phyloP scores from a whole-genome alignment of 176 grass and related monocot genomes.

The Alopecurus myosuroides region DNA sequence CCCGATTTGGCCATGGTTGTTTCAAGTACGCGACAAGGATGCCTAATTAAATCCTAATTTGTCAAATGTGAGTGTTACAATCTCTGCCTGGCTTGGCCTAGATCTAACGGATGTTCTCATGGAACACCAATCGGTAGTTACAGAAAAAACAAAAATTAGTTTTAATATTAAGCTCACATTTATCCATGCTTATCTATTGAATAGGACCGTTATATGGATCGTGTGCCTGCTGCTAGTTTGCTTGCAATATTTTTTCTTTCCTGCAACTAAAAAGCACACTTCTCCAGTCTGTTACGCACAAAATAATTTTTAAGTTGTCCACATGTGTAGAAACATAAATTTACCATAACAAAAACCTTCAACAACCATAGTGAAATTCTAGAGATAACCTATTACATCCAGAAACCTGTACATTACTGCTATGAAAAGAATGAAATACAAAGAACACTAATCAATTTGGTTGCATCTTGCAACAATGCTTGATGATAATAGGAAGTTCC shows the following conservation, averaged over 20 bases:
- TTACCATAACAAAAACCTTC: no score
- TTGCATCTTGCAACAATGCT: no score
- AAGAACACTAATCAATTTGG: conserved; percentile 10
- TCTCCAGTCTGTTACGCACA: no score
- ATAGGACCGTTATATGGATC: not conserved
- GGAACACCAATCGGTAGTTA: no score
- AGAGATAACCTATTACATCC: not conserved
- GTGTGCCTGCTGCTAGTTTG: not conserved
- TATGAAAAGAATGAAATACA: not conserved
- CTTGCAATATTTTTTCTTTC: not conserved
- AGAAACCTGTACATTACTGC: not conserved
- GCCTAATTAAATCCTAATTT: conserved; percentile 7
- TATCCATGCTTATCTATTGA: not conserved
- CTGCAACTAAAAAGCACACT: conserved; percentile 2
- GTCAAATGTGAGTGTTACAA: not conserved
- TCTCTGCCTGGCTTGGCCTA: conserved; percentile 9
- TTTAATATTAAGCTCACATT: not conserved
- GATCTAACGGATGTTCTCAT: no score
- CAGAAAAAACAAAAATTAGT: no score
- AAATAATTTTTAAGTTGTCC: no score
- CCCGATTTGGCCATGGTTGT: conserved; percentile 9
- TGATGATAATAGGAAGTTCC: conserved; percentile 78
- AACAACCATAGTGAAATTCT: not conserved
- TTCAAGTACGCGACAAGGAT: conserved; percentile 10
- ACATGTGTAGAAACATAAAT: no score